These are phyloP conservation scores for Gossypium davidsonii DNA, from an alignment of 441 rosid genomes.

Conservation along the genomic window DNA sequence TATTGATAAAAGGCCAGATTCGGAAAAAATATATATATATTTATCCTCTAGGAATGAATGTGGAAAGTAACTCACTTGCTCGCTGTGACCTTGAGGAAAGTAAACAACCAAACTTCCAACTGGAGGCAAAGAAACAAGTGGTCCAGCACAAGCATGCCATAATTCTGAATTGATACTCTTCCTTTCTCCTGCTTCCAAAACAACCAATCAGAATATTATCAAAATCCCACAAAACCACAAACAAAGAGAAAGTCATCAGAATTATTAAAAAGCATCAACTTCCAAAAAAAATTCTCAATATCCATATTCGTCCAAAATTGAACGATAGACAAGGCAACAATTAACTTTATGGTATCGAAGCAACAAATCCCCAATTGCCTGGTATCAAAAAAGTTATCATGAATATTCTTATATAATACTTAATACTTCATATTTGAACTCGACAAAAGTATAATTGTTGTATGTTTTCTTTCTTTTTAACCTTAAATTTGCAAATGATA, in stretches of 20 bases:
- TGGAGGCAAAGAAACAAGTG: constrained; percentile 82
- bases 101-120: constrained; percentile 94
- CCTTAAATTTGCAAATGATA: constrained; percentile 1
- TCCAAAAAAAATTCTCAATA: not conserved
- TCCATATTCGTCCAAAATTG: not conserved
- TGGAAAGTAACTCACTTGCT: constrained; percentile 53
- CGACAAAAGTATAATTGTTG: not conserved
- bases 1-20: constrained; percentile 15
- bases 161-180: constrained; percentile 76
- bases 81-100: constrained; percentile 99
- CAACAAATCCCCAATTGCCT: not conserved
- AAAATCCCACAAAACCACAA: not conserved
- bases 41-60: constrained; percentile 9
- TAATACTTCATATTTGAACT: not conserved
- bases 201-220: constrained; percentile 14
- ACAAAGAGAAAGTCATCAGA: not conserved
- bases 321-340: not conserved
- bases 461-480: not conserved
- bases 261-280: constrained; percentile 6
- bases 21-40: not conserved
- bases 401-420: not conserved
- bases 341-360: not conserved
- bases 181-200: constrained; percentile 56
- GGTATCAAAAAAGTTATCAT: not conserved
- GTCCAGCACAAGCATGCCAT: constrained; percentile 99